Evolutionary conservation across 108 stramenopile genomes (phyloP), one percentile per base, ranked within the genome.

Genomic region (Skeletonema tropicum): DNA sequence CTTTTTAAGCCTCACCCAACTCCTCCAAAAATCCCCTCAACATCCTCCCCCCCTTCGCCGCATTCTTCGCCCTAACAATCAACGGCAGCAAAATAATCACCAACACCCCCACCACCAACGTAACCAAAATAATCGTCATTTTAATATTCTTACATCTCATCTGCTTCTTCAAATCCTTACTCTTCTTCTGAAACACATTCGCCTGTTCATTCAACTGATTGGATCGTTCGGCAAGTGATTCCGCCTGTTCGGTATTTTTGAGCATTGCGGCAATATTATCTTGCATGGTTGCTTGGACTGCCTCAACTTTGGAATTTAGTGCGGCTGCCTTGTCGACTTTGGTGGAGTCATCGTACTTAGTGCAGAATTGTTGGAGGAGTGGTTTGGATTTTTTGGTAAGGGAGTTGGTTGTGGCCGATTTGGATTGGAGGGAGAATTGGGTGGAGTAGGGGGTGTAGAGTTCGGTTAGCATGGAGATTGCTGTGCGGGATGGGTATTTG

Each of bases 101-200:
- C 72, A 93, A 73, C 59, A 96, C 86, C 31, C 89, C 87, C 26
- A 91, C 60, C 33, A 93, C 79, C 66, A 96, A 67, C 29, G 82
- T 79, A 3, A 87, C 91, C 25, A 96, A 77, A 58, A 96, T 75
- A 35, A 94, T 57, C 38, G 95, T 96, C 92, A 92, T 93, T 68
- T 96, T 96, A 30, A 94, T 73, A 73, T 94, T 96, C 89, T 96
- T 96, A 83, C 95, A 96, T 74, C 80, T 86, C 95, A 96, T 96
- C 83, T 94, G 92, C 61, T 93, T 93, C 68, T 83, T 85, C 66
- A 96, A 70, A 70, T 91, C 90, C 23, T 84, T 91, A 70, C 80
- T 83, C 68, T 88, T 80, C 78, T 92, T 96, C 86, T 94, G 92
- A 77, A 96, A 96, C 7, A 96, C 95, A 60, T 85, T 84, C 23